A percentile compares a stretch with the other conserved stretches of the same genome.
These are phyloP conservation scores for Mentha longifolia DNA, from an alignment of 257 asterid genomes.

Conservation along the genomic window DNA sequence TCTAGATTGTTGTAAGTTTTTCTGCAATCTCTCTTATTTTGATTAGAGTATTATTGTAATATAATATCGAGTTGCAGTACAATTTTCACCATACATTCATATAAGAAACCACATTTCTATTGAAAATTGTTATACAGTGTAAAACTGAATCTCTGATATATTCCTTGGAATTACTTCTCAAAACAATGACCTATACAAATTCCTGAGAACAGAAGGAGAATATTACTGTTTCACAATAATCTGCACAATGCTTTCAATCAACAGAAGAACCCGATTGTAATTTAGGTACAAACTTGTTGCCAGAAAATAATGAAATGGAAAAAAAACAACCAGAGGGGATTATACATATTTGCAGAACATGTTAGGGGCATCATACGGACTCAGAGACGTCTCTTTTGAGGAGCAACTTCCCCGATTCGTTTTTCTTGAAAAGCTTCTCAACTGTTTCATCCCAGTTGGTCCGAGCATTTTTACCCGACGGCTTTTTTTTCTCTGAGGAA, in stretches of 20 bases:
- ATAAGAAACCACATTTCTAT: too few species aligned
- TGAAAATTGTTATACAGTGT: too few species aligned
- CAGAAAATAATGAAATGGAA: conserved; percentile 8
- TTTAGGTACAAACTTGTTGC: conserved; percentile 21
- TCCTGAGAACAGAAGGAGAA: too few species aligned
- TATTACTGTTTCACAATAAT: conserved; percentile 1
- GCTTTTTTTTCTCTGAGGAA: conserved; percentile 33
- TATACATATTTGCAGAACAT: neutral
- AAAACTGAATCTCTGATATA: too few species aligned
- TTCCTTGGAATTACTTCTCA: too few species aligned
- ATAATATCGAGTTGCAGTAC: too few species aligned
- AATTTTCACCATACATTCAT: neutral
- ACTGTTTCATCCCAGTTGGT: conserved; percentile 78
- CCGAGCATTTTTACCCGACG: conserved; percentile 38
- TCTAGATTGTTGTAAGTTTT: conserved; percentile 24
- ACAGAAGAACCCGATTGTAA: neutral
- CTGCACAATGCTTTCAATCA: conserved; percentile 4
- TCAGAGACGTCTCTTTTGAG: conserved; percentile 43
- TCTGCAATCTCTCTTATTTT: neutral
- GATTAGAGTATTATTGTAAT: neutral
- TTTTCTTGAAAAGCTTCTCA: conserved; percentile 60
- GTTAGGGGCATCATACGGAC: conserved; percentile 25
- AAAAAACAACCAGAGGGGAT: neutral
- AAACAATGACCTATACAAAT: too few species aligned
- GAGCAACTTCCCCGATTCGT: conserved; percentile 50